Evolutionary conservation across 2,329 filamentous ascomycete genomes (phyloP), one percentile per base, ranked within the genome.

Genomic region (Alternaria triticina): DNA sequence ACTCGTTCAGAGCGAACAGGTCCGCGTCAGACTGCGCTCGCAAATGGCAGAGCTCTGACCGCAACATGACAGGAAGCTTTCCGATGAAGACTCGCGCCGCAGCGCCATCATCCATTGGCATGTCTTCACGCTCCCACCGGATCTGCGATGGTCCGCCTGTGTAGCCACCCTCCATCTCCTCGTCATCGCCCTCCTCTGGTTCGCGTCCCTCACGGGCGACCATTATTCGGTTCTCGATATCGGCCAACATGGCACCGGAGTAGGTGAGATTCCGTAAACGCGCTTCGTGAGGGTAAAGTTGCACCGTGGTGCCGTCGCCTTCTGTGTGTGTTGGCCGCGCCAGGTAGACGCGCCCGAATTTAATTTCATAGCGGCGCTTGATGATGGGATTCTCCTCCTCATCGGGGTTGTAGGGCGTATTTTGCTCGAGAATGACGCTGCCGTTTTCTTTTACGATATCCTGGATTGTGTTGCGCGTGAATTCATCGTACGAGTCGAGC

Each of bases 401-500:
- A 63, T 93, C 89, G 59, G 89, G 86, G 62, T 88, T 87, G 30
- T 91, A 90, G 5, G 94, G 91, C 67, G 94, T 91, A 65, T 94
- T 95, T 80, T 97, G 93, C 77, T 99, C 96, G 69, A 99, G 88
- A n/a, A 92, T 94, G 65, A 98, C 90, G 70, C 91, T 89, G 44
- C 92, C 93, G 79, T 97, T 95, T 80, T 98, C 96, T 74, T 94
- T 90, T 63, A 99, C 91, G 64, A 99, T 89, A 74, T 97, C 93
- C 77, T 98, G 94, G 82, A 99, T 95, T 0, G 94, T 97, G 22
- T 92, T 94, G 64, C 91, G 90, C 61, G 96, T 94, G 76, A 99
- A 99, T 79, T 98, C 94, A 82, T 99, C 94, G 82, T 97, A 99
- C 0, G 96, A 99, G 80, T 98, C 95, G 67, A 98, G 90, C 84